Evolutionary conservation across 768 basidiomycete species (phyloP).

Genomic region (Tubosaeta sp.): DNA sequence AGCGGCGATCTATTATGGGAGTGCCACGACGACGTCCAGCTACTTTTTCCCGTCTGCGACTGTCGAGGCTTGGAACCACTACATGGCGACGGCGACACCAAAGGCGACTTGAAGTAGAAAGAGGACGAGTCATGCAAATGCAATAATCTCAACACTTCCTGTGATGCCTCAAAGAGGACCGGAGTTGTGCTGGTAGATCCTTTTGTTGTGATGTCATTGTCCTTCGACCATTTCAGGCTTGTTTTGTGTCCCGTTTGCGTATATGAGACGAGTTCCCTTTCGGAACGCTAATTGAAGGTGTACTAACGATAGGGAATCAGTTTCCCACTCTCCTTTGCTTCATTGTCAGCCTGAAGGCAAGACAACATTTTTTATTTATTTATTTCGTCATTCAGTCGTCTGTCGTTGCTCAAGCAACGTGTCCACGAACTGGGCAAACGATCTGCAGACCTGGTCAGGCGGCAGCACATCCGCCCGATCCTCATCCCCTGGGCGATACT

Average conservation of each 20-base stretch:
- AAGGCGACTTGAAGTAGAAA: constrained; percentile 25
- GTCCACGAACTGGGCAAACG: constrained; percentile 54
- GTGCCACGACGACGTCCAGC: constrained; percentile 43
- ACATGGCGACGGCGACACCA: constrained; percentile 40
- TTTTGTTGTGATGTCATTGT: background rate
- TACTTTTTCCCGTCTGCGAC: constrained; percentile 54
- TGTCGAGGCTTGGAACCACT: constrained; percentile 52
- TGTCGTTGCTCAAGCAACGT: constrained; percentile 26
- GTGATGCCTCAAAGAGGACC: background rate
- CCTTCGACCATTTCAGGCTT: background rate
- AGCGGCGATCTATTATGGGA: constrained; percentile 52
- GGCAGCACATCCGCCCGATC: constrained; percentile 30
- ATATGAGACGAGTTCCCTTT: too few relatives aligned
- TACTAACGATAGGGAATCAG: too few relatives aligned
- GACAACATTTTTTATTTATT: too few relatives aligned
- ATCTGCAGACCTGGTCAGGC: constrained; percentile 52
- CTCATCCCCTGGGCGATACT: constrained; percentile 63
- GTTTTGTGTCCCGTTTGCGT: too few relatives aligned
- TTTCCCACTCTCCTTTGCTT: too few relatives aligned
- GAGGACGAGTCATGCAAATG: background rate
- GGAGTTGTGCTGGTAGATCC: background rate
- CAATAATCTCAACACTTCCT: background rate
- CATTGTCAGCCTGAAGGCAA: too few relatives aligned
- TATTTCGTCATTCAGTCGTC: too few relatives aligned
- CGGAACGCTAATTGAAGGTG: too few relatives aligned